Percentiles rank a stretch among this genome's conserved stretches.
Conservation (phyloP, 441 rosid genomes). For the Pelargonium exstipulatum region DNA sequence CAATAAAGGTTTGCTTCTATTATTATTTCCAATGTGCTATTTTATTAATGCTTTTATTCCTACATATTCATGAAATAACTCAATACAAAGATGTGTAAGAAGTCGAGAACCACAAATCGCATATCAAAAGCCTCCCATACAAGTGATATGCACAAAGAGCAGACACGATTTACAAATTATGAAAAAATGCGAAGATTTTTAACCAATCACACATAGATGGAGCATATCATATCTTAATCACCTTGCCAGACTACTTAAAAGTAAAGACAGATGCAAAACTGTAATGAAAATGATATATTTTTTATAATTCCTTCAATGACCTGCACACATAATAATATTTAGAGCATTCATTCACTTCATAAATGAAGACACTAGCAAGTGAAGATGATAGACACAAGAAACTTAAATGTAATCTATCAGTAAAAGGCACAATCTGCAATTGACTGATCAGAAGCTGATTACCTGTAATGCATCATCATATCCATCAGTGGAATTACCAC, state of each 20-base stretch:
- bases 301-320: not conserved
- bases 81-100: not conserved
- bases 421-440: constrained; percentile 3
- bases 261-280: not conserved
- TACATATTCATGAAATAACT: not conserved
- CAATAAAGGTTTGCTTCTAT: constrained; percentile 4
- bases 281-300: not conserved
- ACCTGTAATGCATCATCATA: constrained; percentile 74
- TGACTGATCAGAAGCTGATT: constrained; percentile 22
- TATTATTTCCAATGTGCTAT: not conserved
- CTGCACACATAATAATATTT: not conserved
- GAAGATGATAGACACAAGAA: constrained; percentile 11
- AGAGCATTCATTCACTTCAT: not conserved
- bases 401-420: constrained; percentile 4
- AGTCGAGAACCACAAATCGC: not conserved
- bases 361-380: not conserved
- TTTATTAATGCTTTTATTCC: constrained; percentile 2
- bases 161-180: not conserved
- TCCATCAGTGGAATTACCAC: constrained; percentile 77
- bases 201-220: not conserved
- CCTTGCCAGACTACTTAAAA: constrained; percentile 12
- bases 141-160: not conserved
- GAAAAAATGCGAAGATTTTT: not conserved
- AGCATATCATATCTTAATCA: constrained; percentile 6
- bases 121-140: not conserved